Evolutionary conservation across 148 eudicot genomes (phyloP).

Genomic region (Rhododendron ovatum): DNA sequence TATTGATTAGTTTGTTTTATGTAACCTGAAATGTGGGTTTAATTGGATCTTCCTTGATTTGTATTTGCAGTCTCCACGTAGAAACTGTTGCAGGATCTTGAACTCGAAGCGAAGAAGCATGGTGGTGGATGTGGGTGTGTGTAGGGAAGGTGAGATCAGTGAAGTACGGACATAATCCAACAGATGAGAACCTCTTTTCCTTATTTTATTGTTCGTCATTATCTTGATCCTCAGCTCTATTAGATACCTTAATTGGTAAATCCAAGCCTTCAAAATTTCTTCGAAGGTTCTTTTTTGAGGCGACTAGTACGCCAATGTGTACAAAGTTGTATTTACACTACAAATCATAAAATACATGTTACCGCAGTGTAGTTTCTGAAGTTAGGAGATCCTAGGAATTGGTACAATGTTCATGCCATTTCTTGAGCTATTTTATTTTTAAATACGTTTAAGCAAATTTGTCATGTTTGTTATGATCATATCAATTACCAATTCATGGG

Average conservation of each 20-base stretch:
- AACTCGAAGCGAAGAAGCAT: constrained; percentile 32
- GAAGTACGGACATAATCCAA: constrained; percentile 25
- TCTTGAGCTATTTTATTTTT: not conserved
- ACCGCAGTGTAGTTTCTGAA: not conserved
- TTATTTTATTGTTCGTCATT: not conserved
- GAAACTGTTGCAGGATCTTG: constrained; percentile 62
- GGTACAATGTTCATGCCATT: not conserved
- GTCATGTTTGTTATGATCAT: not conserved
- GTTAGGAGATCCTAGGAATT: not conserved
- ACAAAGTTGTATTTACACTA: not conserved
- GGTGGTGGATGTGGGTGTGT: constrained; percentile 53
- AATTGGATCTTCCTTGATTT: not conserved
- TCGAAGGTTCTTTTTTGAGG: not conserved
- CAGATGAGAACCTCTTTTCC: not conserved
- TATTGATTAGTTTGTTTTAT: not conserved
- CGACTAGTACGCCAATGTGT: not conserved
- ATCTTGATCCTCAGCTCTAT: not conserved
- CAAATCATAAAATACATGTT: not conserved
- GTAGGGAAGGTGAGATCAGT: constrained; percentile 53
- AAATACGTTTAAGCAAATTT: not conserved
- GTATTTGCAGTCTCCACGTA: constrained; percentile 48
- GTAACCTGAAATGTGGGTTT: not conserved
- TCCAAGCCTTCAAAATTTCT: not conserved
- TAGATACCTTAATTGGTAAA: not conserved
- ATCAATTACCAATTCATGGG: not conserved